phyloP scores from a whole-genome alignment of 495 filamentous ascomycete genomes.

The Neurospora cerealis region DNA sequence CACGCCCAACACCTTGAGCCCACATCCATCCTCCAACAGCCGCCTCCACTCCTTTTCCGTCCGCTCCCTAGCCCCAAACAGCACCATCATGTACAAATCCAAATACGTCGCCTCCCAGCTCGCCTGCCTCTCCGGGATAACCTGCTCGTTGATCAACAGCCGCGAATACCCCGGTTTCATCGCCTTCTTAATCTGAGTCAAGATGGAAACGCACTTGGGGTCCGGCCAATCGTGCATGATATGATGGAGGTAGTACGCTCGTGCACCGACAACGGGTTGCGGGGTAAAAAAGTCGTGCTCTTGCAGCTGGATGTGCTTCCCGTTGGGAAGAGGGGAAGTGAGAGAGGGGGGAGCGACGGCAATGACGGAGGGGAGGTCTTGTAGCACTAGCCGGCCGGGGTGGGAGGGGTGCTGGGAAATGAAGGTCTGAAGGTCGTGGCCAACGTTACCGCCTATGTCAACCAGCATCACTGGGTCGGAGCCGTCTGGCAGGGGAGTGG shows the following conservation, averaged over 20 bases:
- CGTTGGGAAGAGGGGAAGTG: not conserved
- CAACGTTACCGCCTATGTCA: conserved; percentile 43
- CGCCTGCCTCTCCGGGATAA: conserved; percentile 33
- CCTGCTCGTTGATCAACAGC: conserved; percentile 44
- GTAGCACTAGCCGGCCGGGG: conserved; percentile 36
- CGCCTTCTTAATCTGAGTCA: conserved; percentile 25
- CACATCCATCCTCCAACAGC: conserved; percentile 18
- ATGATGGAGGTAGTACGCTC: conserved; percentile 35
- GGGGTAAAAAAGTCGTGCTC: conserved; percentile 27
- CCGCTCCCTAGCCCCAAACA: conserved; percentile 16
- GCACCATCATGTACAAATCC: conserved; percentile 19
- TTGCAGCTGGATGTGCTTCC: conserved; percentile 19
- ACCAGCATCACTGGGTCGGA: conserved; percentile 28
- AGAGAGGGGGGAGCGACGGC: conserved; percentile 7
- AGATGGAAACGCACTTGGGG: conserved; percentile 25
- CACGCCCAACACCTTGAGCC: conserved; percentile 30
- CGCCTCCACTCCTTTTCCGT: conserved; percentile 18
- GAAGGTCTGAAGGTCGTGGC: conserved; percentile 43
- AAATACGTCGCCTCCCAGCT: conserved; percentile 33
- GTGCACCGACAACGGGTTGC: conserved; percentile 35
- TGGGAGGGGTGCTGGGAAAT: conserved; percentile 24
- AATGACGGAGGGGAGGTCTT: conserved; percentile 36
- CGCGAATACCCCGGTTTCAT: conserved; percentile 36
- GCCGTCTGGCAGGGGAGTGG: conserved; percentile 8
- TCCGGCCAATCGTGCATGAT: conserved; percentile 42